Evolutionary conservation across 2,329 filamentous ascomycete genomes (phyloP), one percentile per base, ranked within the genome.

Genomic region (Pyrenophora graminea): DNA sequence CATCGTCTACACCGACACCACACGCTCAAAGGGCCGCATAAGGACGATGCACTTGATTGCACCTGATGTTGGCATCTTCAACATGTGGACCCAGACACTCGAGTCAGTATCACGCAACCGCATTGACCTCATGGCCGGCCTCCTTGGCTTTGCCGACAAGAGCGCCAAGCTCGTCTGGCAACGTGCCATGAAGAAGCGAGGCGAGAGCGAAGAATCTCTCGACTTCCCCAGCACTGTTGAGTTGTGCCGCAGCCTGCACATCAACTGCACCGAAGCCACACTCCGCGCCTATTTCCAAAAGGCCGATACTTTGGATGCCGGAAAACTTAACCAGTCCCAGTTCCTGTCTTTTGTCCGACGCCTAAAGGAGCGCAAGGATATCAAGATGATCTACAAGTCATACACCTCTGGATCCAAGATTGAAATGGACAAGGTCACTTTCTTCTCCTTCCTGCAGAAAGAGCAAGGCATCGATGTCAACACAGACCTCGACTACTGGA

Each of bases 41-140:
- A 96, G 97, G 73, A 87, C 87, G 7, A 85, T 97, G 78, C 91
- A 97, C 72, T 81, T 99, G 44, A 86, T 97, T 50, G 90, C 92
- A 21, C 87, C 87, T 9, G 86, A 88, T 55, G 79, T 85, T 39
- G 83, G 85, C 59, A 84, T 86, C 6, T 88, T 93, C 63, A 80
- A 85, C 25, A 79, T 90, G 21, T 97, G 93, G 94, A 91, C 87
- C 1, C 84, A 84, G 13, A 93, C 91, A 2, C 81, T 99, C 12
- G 88, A 96, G 53, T 85, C 87, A 44, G 88, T 97, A 59, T 88
- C 90, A 34, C 88, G 88, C 62, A 90, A 96, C 68, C 85, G 94
- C 47, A 91, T 95, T 57, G 89, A 92, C 41, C 83, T 94, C 64
- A 96, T 97, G 88, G 86, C 90, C 10, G 94, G 91, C 5, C 77